Percentiles rank a stretch among this genome's conserved stretches.
Conservation (phyloP, 257 asterid genomes). For the Jaltomata sinuosa region DNA sequence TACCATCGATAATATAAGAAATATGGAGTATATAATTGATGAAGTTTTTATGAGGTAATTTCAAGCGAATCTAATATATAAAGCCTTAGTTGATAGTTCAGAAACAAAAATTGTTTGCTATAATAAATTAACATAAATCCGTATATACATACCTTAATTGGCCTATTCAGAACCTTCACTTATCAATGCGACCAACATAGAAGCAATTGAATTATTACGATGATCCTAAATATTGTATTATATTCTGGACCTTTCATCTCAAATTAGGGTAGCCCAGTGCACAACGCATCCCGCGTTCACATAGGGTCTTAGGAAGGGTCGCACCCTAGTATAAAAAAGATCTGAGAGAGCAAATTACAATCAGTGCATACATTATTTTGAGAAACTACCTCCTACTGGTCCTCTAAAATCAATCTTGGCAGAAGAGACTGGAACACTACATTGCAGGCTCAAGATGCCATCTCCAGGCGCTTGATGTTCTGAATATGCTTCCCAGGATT, state of each 20-base stretch:
- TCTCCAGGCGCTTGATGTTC: conserved; percentile 84
- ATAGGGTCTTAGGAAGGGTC: not conserved
- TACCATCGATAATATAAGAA: not conserved
- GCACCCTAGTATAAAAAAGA: not conserved
- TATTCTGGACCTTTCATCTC: conserved; percentile 1
- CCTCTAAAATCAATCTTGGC: conserved; percentile 13
- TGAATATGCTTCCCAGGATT: conserved; percentile 90
- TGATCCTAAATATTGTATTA: not conserved
- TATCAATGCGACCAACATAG: not conserved
- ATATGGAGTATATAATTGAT: not conserved
- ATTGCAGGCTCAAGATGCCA: not conserved
- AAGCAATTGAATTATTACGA: not conserved
- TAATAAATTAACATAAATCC: not conserved
- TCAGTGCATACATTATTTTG: conserved; percentile 12
- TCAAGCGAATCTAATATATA: not conserved
- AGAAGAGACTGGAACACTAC: conserved; percentile 1
- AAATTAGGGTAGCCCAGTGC: not conserved
- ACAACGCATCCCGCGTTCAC: not conserved
- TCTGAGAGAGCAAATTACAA: conserved; percentile 6
- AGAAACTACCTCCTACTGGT: conserved; percentile 3
- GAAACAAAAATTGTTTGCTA: not conserved
- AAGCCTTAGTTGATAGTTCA: not conserved
- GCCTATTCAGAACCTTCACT: not conserved
- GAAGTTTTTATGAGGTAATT: not conserved
- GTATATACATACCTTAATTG: not conserved